phyloP scores from a whole-genome alignment of 352 stramenopile genomes.

The Pythium dissimile region DNA sequence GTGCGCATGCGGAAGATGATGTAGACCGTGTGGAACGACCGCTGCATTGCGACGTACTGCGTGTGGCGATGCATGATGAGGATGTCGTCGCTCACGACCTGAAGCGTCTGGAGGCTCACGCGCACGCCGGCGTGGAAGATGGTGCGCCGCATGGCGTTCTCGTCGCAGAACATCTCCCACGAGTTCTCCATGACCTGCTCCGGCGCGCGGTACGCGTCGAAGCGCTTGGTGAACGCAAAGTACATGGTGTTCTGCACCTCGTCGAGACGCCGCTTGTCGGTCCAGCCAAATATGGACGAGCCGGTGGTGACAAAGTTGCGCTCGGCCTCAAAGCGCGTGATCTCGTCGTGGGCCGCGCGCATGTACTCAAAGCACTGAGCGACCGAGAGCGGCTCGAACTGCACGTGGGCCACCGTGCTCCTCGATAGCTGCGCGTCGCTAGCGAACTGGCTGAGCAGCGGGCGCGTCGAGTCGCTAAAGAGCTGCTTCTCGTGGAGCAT shows the following conservation, averaged over 20 bases:
- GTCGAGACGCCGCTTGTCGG: constrained; percentile 46
- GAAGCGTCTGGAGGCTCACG: constrained; percentile 42
- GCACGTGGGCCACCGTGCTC: constrained; percentile 30
- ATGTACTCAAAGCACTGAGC: constrained; percentile 45
- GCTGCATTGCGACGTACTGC: constrained; percentile 41
- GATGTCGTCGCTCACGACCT: constrained; percentile 47
- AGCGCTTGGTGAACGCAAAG: constrained; percentile 59
- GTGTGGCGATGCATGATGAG: constrained; percentile 56
- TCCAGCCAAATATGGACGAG: constrained; percentile 52
- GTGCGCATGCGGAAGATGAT: constrained; percentile 63
- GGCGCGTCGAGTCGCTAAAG: constrained; percentile 38
- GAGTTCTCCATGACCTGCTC: constrained; percentile 41
- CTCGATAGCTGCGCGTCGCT: constrained; percentile 20
- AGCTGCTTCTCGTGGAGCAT: constrained; percentile 58
- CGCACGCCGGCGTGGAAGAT: constrained; percentile 46
- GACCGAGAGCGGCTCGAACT: constrained; percentile 27
- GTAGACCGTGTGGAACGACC: constrained; percentile 68
- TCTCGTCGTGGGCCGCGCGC: constrained; percentile 50
- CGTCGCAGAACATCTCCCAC: constrained; percentile 45
- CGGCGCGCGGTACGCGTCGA: constrained; percentile 26
- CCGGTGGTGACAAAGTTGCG: constrained; percentile 44
- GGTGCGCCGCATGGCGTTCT: constrained; percentile 45
- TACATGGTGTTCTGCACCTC: constrained; percentile 42
- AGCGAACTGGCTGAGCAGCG: constrained; percentile 29
- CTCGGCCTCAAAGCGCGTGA: constrained; percentile 41